phyloP scores from a whole-genome alignment of 2,329 filamentous ascomycete genomes.

The Claviceps sp. region DNA sequence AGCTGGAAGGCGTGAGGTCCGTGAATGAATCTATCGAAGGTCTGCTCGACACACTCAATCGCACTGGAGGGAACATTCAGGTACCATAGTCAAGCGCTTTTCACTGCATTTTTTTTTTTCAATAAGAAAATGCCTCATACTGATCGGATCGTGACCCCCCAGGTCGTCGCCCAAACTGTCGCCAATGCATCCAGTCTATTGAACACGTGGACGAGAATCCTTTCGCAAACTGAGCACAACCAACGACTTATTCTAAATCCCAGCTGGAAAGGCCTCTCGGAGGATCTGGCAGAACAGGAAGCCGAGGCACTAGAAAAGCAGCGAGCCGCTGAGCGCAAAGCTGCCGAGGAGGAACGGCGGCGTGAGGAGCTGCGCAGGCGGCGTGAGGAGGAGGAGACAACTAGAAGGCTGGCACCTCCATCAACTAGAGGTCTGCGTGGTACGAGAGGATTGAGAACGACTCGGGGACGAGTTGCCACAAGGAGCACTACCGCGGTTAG shows the following conservation, averaged over 20 bases:
- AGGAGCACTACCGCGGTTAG: slow-evolving; percentile 15
- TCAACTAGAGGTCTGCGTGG: slow-evolving; percentile 17
- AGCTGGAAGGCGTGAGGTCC: slow-evolving; percentile 69
- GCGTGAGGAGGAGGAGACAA: slow-evolving; percentile 46
- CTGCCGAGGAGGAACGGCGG: slow-evolving; percentile 65
- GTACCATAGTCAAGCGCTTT: slow-evolving; percentile 25
- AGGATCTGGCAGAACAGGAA: slow-evolving; percentile 78
- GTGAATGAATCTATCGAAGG: slow-evolving; percentile 83
- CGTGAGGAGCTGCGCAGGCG: slow-evolving; percentile 55
- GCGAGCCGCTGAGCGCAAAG: slow-evolving; percentile 63
- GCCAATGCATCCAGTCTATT: slow-evolving; percentile 77
- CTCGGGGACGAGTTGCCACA: slow-evolving; percentile 15
- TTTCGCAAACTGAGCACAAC: slow-evolving; percentile 95
- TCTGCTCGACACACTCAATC: slow-evolving; percentile 57
- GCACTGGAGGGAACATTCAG: slow-evolving; percentile 65
- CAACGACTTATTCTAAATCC: slow-evolving; percentile 82
- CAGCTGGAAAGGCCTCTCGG: slow-evolving; percentile 75
- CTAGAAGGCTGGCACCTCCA: slow-evolving; percentile 16
- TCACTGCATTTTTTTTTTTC: background rate
- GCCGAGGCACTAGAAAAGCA: slow-evolving; percentile 61
- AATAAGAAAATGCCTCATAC: background rate
- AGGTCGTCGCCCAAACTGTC: slow-evolving; percentile 76
- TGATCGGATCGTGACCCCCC: slow-evolving; percentile 17
- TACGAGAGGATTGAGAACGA: slow-evolving; percentile 17
- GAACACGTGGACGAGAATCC: slow-evolving; percentile 89